Percentiles rank a stretch among this genome's conserved stretches.
These are phyloP conservation scores for Colletotrichum tanaceti DNA, from an alignment of 2,329 filamentous ascomycete genomes.

Conservation along the genomic window DNA sequence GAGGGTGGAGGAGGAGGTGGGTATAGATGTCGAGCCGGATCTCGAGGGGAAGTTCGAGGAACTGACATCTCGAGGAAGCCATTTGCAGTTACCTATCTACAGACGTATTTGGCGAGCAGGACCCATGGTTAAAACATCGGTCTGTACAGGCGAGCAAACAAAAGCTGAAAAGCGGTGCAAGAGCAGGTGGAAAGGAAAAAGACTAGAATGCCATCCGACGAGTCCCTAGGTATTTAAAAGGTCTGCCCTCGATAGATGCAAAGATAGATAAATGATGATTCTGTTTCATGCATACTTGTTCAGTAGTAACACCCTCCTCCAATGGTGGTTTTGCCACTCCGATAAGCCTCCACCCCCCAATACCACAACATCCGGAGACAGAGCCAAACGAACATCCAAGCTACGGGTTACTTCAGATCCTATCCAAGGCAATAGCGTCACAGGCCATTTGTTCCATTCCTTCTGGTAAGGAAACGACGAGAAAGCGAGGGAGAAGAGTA, in stretches of 20 bases:
- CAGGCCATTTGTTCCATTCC: neutral
- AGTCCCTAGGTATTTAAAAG: neutral
- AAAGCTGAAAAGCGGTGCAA: no score
- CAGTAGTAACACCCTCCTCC: neutral
- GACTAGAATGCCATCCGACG: no score
- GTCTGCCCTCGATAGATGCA: neutral
- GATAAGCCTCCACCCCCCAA: neutral
- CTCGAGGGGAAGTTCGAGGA: constrained; percentile 58
- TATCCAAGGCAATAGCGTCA: neutral
- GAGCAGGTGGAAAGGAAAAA: neutral
- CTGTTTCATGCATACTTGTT: neutral
- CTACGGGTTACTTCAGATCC: neutral
- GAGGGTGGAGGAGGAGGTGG: constrained; percentile 54
- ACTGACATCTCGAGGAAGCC: constrained; percentile 24
- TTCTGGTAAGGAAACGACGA: no score
- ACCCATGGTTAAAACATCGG: neutral
- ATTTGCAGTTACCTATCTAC: neutral
- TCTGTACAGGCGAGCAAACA: neutral
- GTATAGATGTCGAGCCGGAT: constrained; percentile 60
- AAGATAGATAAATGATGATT: neutral
- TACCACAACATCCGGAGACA: neutral
- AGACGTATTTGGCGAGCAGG: neutral
- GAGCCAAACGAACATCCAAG: neutral
- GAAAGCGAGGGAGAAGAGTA: no score
- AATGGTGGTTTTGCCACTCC: neutral